Evolutionary conservation across 352 stramenopile species (phyloP), one percentile per base, ranked within the genome.

Genomic region (Pythium grandisporangium): DNA sequence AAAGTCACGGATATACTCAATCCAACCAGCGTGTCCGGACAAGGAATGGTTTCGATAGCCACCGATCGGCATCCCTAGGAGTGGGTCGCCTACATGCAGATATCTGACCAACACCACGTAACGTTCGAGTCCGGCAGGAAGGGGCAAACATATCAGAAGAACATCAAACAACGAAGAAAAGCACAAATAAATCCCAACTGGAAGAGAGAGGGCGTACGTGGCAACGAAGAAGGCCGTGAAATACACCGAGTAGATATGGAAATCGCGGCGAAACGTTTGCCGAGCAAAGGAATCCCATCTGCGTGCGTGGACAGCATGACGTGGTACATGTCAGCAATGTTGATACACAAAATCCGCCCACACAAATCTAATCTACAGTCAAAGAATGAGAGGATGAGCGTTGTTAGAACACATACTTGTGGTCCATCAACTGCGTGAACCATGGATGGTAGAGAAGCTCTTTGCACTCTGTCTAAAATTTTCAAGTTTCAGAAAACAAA

Each of bases 241-340:
- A 42, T 85, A 90, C 4, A 85, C 48, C 17, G 77, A 76, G 43
- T 90, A 90, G 5, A 88, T 47, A 37, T 84, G 76, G 20, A 90
- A 87, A 26, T 90, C 67, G 5, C 55, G 78, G 0, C 72, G 61
- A 60, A 88, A 88, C 17, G 61, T 80, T 33, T 83, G 55, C 14
- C 60, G 46, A 8, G 62, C 79, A 51, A 88, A 88, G 3, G 70
- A 83, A 37, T 90, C 69, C 77, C 77, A 90, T 43, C 76, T 90
- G 32, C 10, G 13, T 38, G n/a, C n/a, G n/a, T n/a, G n/a, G n/a
- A n/a, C n/a, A n/a, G n/a, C n/a, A n/a, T n/a, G n/a, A n/a, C n/a
- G n/a, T n/a, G n/a, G n/a, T n/a, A n/a, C n/a, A n/a, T n/a, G n/a
- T n/a, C n/a, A n/a, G n/a, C n/a, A n/a, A n/a, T n/a, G n/a, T n/a